Conservation (phyloP, 192 early-diverging fungal species). For the Entomortierella lignicola region DNA sequence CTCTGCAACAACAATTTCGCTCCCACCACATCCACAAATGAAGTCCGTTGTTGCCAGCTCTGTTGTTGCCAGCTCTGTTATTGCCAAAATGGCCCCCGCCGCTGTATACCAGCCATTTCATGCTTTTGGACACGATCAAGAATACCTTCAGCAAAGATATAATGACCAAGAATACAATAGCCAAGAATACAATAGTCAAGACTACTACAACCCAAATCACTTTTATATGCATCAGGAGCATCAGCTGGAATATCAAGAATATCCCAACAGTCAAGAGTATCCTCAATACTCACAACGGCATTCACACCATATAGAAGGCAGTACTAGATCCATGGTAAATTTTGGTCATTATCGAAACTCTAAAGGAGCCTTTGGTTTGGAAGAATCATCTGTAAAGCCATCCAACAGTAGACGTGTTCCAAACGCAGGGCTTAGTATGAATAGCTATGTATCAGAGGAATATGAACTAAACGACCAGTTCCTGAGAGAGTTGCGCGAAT, state of each 20-base stretch:
- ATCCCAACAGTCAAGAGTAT: neutral
- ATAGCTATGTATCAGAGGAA: slow-evolving; percentile 40
- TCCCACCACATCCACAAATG: slow-evolving; percentile 3
- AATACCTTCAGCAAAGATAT: neutral
- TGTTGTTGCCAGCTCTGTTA: neutral
- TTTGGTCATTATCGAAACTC: slow-evolving; percentile 15
- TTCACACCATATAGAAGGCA: slow-evolving; percentile 15
- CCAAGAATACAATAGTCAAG: neutral
- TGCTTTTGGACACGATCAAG: neutral
- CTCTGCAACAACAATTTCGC: neutral
- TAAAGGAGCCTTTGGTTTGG: neutral
- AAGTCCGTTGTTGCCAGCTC: neutral
- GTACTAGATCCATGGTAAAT: slow-evolving; percentile 4
- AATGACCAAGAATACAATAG: neutral
- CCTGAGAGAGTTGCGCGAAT: slow-evolving; percentile 43
- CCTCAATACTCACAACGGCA: slow-evolving; percentile 6
- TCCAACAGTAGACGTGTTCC: neutral
- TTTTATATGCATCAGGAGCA: neutral
- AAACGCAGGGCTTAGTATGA: slow-evolving; percentile 13
- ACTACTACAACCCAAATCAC: slow-evolving; percentile 1
- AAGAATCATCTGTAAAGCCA: neutral
- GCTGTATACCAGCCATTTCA: neutral
- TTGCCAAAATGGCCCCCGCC: neutral
- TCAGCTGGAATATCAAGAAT: neutral
- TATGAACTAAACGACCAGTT: slow-evolving; percentile 41